phyloP scores from a whole-genome alignment of 2,329 filamentous ascomycete genomes.

The Talaromyces pinophilus region DNA sequence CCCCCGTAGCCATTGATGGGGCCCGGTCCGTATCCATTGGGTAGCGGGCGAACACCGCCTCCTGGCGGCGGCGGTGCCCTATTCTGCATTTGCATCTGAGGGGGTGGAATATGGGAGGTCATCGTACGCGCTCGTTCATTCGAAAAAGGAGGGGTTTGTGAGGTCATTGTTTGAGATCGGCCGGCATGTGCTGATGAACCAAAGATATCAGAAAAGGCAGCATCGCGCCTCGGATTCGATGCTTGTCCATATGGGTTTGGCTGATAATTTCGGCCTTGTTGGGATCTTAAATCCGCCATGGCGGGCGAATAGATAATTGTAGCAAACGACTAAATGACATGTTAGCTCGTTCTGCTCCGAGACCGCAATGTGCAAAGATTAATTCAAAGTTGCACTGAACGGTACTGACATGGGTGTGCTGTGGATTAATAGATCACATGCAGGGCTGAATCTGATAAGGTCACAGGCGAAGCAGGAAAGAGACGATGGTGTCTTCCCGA shows the following conservation, averaged over 20 bases:
- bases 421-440: slow-evolving; percentile 16
- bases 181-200: slow-evolving; percentile 81
- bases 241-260: slow-evolving; percentile 55
- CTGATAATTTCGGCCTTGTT: slow-evolving; percentile 63
- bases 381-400: background rate
- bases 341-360: background rate
- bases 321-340: background rate
- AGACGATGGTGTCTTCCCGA: slow-evolving; percentile 5
- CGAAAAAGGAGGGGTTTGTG: slow-evolving; percentile 64
- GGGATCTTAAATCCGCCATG: slow-evolving; percentile 66
- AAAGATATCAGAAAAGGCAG: slow-evolving; percentile 95
- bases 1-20: slow-evolving; percentile 45
- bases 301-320: slow-evolving; percentile 1
- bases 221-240: slow-evolving; percentile 70
- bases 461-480: slow-evolving; percentile 13
- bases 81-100: slow-evolving; percentile 48
- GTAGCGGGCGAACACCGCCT: slow-evolving; percentile 42
- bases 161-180: slow-evolving; percentile 93
- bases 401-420: background rate
- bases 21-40: slow-evolving; percentile 46
- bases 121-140: slow-evolving; percentile 78
- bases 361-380: slow-evolving; percentile 23
- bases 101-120: slow-evolving; percentile 56
- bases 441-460: slow-evolving; percentile 18
- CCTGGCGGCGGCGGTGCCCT: slow-evolving; percentile 40